A percentile compares a stretch with the other conserved stretches of the same genome.
Conservation (phyloP, 768 basidiomycete genomes). For the Candolleomyces eurysporus region DNA sequence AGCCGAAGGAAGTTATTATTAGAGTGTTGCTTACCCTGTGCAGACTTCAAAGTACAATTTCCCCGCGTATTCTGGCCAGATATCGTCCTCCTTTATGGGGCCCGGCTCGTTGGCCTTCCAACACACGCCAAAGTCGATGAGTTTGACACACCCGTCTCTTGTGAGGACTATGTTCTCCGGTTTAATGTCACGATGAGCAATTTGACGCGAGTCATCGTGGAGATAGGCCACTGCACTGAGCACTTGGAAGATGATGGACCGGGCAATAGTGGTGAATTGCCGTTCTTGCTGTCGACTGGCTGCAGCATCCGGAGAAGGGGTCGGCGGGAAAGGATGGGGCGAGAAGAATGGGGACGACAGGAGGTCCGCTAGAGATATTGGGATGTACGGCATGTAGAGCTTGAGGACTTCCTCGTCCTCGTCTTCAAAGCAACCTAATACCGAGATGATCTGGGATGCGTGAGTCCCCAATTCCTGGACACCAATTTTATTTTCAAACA, state of each 20-base stretch:
- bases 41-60: constrained; percentile 83
- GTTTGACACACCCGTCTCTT: constrained; percentile 54
- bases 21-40: constrained; percentile 63
- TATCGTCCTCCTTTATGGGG: constrained; percentile 30
- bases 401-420: constrained; percentile 39
- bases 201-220: constrained; percentile 45
- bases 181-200: constrained; percentile 89
- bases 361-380: constrained; percentile 49
- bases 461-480: too few species aligned
- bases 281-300: constrained; percentile 16
- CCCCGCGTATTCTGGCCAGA: constrained; percentile 63
- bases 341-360: constrained; percentile 50
- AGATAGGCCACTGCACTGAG: constrained; percentile 66
- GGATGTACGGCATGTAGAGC: constrained; percentile 71
- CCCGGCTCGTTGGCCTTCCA: constrained; percentile 32
- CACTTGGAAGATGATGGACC: constrained; percentile 68
- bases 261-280: constrained; percentile 49
- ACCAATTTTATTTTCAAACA: constrained; percentile 22
- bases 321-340: constrained; percentile 32
- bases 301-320: constrained; percentile 12
- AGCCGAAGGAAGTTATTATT: background rate
- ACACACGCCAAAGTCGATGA: constrained; percentile 86
- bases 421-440: constrained; percentile 37
- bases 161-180: constrained; percentile 77
- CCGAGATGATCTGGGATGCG: constrained; percentile 3